Evolutionary conservation across 2,329 filamentous ascomycete genomes (phyloP).

Genomic region (Fusarium fracticaudum): DNA sequence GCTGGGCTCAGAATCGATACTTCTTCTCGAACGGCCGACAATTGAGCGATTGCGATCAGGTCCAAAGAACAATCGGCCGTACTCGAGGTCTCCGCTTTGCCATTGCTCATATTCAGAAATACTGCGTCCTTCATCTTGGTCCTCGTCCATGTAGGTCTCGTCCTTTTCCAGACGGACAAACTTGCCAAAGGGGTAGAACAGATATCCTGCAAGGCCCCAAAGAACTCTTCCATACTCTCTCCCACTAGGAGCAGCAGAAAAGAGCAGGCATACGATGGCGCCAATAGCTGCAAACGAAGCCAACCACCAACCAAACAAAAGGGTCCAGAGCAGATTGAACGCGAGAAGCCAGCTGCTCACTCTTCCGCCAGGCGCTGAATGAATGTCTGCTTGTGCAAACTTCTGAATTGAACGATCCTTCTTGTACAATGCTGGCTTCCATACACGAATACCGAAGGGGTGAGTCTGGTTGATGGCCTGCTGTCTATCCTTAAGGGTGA

Average conservation of each 20-base stretch:
- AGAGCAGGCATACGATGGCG: constrained; percentile 80
- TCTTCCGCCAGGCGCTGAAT: constrained; percentile 88
- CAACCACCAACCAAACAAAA: constrained; percentile 97
- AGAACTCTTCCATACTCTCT: constrained; percentile 87
- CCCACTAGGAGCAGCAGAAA: constrained; percentile 82
- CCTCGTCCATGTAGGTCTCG: constrained; percentile 92
- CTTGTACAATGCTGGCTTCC: constrained; percentile 99
- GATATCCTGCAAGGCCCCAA: constrained; percentile 83
- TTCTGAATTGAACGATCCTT: constrained; percentile 96
- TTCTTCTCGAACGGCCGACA: constrained; percentile 85
- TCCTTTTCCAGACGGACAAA: constrained; percentile 94
- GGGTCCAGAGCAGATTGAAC: constrained; percentile 90
- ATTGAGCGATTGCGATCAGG: constrained; percentile 81
- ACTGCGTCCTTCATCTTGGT: constrained; percentile 93
- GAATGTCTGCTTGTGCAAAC: constrained; percentile 95
- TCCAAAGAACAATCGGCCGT: constrained; percentile 95
- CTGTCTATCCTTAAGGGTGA: constrained; percentile 95
- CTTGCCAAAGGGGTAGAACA: constrained; percentile 97
- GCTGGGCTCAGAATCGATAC: constrained; percentile 83
- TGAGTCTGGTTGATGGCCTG: constrained; percentile 99
- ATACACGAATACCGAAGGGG: constrained; percentile 97
- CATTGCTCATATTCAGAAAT: constrained; percentile 99
- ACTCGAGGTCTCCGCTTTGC: constrained; percentile 97
- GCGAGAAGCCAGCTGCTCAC: constrained; percentile 86
- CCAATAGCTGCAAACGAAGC: constrained; percentile 78